Base-by-base conservation (phyloP, 805 yeast genomes). In the Pichia kluyveri region DNA sequence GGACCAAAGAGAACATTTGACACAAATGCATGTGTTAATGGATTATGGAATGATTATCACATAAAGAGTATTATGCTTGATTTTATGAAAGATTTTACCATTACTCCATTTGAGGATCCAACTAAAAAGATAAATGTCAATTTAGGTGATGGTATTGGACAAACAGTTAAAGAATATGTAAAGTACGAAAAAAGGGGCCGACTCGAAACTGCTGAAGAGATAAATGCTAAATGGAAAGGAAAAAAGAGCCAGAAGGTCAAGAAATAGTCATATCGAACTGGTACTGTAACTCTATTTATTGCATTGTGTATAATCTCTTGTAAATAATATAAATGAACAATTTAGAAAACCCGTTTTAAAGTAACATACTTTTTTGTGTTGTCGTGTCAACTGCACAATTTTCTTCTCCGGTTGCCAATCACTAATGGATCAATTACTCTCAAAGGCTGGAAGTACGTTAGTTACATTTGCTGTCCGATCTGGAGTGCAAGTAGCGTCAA, bases 401-500 rank as follows among this genome's bases (percentile, higher is more conserved):
- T 23, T 23, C 26, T 5, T 23, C 26, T 23, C 26, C 4, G 4
- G 6, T 23, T 23, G 32, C 14, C 32, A 30, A 10, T 12, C 8
- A 30, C 32, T 14, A 18, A 70, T 70, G 75, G 75, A 70, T 54
- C 71, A 70, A 32, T 40, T 69, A 38, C 47, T 70, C 26, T 63
- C 69, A 5, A 69, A 58, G 30, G 93, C 93, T 3, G 84, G 89
- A 31, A 78, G 77, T 44, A 89, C 84, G 54, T 86, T 86, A 1
- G 85, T 85, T n/a, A 75, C 87, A 2, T 82, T 85, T 65, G 95
- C 90, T 10, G 78, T 85, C 28, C 70, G 83, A 48, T 83, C 90
- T 1, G 88, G 93, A 0, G 76, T 85, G 32, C 79, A 88, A 2
- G 55, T 85, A 19, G 93, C 90, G 0, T 79, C 89, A 0, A 78